Evolutionary conservation across 2,329 filamentous ascomycete species (phyloP).

Genomic region (Aschersonia sp.): DNA sequence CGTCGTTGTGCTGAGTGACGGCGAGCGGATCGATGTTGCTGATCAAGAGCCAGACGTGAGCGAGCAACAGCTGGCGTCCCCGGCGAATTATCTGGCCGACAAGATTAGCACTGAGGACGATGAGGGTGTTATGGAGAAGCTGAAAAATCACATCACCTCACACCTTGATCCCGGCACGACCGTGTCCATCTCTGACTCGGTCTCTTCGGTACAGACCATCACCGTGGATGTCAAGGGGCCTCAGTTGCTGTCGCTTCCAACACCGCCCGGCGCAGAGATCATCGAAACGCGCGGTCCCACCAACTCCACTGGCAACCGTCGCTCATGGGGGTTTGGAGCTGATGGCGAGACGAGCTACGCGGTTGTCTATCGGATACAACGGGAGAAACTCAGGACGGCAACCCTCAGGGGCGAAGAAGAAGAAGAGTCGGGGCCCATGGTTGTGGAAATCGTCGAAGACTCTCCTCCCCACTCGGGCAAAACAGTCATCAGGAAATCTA

Average conservation of each 20-base stretch:
- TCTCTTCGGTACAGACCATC: conserved; percentile 46
- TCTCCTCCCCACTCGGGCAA: conserved; percentile 1
- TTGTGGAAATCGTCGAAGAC: conserved; percentile 14
- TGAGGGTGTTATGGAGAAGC: conserved; percentile 26
- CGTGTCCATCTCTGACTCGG: conserved; percentile 45
- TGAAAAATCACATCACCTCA: conserved; percentile 38
- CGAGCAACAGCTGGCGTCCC: neutral
- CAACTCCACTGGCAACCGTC: conserved; percentile 4
- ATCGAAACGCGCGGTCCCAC: conserved; percentile 28
- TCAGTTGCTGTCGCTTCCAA: conserved; percentile 32
- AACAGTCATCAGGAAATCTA: neutral
- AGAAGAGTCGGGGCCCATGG: conserved; percentile 7
- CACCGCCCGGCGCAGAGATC: conserved; percentile 44
- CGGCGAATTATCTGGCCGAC: neutral
- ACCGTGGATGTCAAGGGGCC: conserved; percentile 47
- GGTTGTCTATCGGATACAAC: conserved; percentile 44
- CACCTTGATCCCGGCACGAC: conserved; percentile 39
- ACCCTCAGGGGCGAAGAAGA: conserved; percentile 21
- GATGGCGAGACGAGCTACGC: conserved; percentile 27
- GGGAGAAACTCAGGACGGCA: conserved; percentile 31
- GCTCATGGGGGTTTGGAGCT: conserved; percentile 6
- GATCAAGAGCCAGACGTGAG: conserved; percentile 15
- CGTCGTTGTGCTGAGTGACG: conserved; percentile 46
- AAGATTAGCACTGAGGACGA: conserved; percentile 14
- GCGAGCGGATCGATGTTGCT: conserved; percentile 38